Evolutionary conservation across 192 early-diverging fungal species (phyloP).

Genomic region (Backusella liffmaniae): DNA sequence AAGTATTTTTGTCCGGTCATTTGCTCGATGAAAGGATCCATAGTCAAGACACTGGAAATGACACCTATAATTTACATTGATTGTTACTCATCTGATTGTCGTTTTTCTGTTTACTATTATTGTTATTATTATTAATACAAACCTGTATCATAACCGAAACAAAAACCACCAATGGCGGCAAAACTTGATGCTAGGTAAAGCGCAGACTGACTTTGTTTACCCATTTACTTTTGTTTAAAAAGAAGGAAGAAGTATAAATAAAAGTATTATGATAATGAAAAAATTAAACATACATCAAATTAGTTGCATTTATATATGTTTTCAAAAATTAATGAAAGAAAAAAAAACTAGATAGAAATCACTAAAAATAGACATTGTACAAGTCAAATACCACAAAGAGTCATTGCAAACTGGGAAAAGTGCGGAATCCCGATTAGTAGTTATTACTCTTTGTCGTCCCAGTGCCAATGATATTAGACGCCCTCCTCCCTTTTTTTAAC

Average conservation of each 20-base stretch:
- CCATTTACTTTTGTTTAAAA: not conserved
- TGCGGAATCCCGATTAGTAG: not conserved
- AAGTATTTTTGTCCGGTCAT: not conserved
- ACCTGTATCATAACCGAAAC: constrained; percentile 67
- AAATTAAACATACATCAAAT: not conserved
- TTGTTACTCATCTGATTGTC: no score
- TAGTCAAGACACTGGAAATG: constrained; percentile 62
- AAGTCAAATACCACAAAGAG: not conserved
- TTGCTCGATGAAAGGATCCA: constrained; percentile 38
- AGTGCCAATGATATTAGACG: constrained; percentile 5
- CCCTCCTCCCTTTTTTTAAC: not conserved
- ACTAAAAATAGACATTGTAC: not conserved
- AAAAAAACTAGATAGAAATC: not conserved
- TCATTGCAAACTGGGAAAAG: constrained; percentile 3
- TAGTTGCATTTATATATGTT: not conserved
- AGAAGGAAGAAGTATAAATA: not conserved
- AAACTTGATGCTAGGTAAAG: constrained; percentile 16
- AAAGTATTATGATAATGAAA: not conserved
- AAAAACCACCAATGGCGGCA: constrained; percentile 57
- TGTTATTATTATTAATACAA: constrained; percentile 12
- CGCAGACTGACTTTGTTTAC: not conserved
- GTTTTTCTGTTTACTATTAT: no score
- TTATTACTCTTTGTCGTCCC: not conserved
- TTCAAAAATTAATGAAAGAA: not conserved
- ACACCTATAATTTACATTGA: constrained; percentile 29